phyloP scores from a whole-genome alignment of 768 basidiomycete genomes.

The Lentinula lateritia region DNA sequence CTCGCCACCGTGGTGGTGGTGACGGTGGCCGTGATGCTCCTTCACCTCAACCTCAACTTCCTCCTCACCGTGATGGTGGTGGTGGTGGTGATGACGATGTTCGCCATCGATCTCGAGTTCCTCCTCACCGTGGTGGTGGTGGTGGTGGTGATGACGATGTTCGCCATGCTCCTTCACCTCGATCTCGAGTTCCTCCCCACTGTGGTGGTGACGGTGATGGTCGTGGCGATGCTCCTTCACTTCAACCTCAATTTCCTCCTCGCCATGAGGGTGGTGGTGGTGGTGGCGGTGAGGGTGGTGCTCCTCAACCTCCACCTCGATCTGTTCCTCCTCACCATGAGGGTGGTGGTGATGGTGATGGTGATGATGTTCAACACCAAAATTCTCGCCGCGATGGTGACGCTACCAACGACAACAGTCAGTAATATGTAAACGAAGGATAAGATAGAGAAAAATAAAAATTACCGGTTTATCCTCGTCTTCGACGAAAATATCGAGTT shows the following conservation, averaged over 20 bases:
- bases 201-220: background rate
- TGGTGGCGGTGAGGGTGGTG: too few species aligned
- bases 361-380: background rate
- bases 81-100: too few species aligned
- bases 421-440: background rate
- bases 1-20: too few species aligned
- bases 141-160: background rate
- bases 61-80: too few species aligned
- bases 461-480: background rate
- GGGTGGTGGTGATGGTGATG: background rate
- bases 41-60: background rate
- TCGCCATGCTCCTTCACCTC: background rate
- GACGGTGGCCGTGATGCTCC: too few species aligned
- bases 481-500: background rate
- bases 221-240: background rate
- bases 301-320: background rate
- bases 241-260: background rate
- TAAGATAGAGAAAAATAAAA: background rate
- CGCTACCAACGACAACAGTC: background rate
- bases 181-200: background rate
- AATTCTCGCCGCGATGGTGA: background rate
- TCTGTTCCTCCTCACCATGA: too few species aligned
- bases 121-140: background rate
- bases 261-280: too few species aligned
- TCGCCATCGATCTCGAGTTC: background rate